Conservation (phyloP, 140 eudicot genomes). For the Cichorium intybus region DNA sequence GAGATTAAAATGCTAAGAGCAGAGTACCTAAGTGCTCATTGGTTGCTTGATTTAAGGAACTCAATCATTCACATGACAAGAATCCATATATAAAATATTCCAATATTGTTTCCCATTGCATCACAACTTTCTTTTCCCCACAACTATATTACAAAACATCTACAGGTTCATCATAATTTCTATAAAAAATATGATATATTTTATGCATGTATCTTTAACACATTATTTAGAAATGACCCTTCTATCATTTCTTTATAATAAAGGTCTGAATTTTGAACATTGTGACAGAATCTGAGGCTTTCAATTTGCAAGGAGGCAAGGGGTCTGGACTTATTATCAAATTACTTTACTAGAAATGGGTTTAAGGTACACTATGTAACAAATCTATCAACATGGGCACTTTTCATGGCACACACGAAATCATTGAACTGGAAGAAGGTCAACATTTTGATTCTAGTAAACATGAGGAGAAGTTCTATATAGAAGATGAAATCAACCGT, state of each 20-base stretch:
- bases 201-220: too few species aligned
- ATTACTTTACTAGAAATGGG: slow-evolving; percentile 27
- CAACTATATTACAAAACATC: too few species aligned
- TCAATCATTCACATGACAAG: too few species aligned
- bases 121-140: too few species aligned
- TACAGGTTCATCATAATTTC: too few species aligned
- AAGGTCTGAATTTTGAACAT: neutral
- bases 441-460: slow-evolving; percentile 29
- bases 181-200: too few species aligned
- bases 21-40: neutral
- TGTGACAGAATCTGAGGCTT: slow-evolving; percentile 19
- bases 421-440: slow-evolving; percentile 53
- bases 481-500: slow-evolving; percentile 78
- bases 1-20: neutral
- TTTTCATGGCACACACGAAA: slow-evolving; percentile 43
- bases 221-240: too few species aligned
- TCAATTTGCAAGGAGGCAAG: slow-evolving; percentile 1
- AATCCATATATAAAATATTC: too few species aligned
- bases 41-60: neutral
- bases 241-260: neutral
- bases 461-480: slow-evolving; percentile 34
- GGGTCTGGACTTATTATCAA: neutral
- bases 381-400: slow-evolving; percentile 36
- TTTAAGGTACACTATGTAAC: slow-evolving; percentile 7
- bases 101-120: neutral